Evolutionary conservation across 768 basidiomycete genomes (phyloP), one percentile per base, ranked within the genome.

Genomic region (Multifurca ochricompacta): DNA sequence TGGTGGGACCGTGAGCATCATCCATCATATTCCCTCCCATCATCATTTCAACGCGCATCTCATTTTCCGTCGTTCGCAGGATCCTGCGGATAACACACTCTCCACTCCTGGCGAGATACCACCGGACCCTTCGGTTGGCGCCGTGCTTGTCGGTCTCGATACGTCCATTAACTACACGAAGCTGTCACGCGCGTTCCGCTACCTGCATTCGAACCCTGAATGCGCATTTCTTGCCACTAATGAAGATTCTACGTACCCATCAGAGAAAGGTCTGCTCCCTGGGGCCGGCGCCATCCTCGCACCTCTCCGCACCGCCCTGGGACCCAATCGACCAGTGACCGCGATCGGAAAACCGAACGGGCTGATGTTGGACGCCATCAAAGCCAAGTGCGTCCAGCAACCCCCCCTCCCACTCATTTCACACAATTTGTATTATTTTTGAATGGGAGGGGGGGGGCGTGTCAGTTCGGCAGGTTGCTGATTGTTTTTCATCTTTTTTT

Each of bases 131-230:
- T 72, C 77, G 48, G 82, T 99, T 47, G 87, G 78, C n/a, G 94
- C 90, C 9, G 95, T 99, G 13, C 75, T 98, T n/a, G 94, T 92
- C 66, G 95, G 95, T 1, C 78, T 94, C 23, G 95, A 97, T 70
- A 78, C 77, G 21, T 73, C 76, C 61, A 77, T 96, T 66, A 96
- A 91, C 70, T 99, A 98, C 73, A 91, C 87, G 51, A 99, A 99
- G 71, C 73, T 91, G 49, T 87, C 86, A 10, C 95, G 92, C 69
- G 96, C 92, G 4, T 91, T 89, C 70, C 82, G 87, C 64, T 95
- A 94, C 69, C 76, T 98, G 47, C 82, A 79, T 36, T 79, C 81
- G n/a, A 85, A 90, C 70, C 77, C 82, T 18, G 83, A 72, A 19
- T 91, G 89, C 63, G 77, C 76, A 32, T 97, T 98, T 70, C 78